Percentiles rank a stretch among this genome's conserved stretches.
Conservation (phyloP, 1,284 basidiomycete species). For the Cryptococcus sp. region DNA sequence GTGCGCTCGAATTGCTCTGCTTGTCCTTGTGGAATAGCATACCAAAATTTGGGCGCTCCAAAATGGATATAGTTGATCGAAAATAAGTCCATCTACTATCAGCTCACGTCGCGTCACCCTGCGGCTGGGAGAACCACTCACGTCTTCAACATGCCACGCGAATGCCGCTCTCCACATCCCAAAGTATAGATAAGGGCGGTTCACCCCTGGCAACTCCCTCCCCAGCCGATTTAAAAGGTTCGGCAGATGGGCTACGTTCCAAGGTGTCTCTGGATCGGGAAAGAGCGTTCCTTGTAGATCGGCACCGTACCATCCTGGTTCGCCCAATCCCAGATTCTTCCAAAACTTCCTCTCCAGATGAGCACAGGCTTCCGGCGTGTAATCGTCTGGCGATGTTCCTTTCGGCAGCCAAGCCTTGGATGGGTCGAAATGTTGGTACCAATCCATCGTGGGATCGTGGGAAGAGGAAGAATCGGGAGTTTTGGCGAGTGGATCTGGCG, state of each 20-base stretch:
- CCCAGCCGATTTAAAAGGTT: conserved; percentile 77
- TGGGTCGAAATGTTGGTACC: conserved; percentile 66
- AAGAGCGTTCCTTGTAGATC: conserved; percentile 90
- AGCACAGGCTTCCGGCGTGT: conserved; percentile 76
- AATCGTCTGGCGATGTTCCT: conserved; percentile 64
- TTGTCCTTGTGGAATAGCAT: conserved; percentile 83
- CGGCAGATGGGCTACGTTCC: conserved; percentile 90
- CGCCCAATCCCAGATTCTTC: conserved; percentile 69
- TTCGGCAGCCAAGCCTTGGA: conserved; percentile 69
- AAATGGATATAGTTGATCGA: conserved; percentile 99
- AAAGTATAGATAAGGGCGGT: conserved; percentile 96
- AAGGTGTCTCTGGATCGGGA: conserved; percentile 68
- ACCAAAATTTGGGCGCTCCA: conserved; percentile 94
- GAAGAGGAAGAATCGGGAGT: conserved; percentile 20
- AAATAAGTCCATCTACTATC: conserved; percentile 78
- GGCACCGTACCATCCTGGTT: conserved; percentile 91
- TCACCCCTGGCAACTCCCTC: conserved; percentile 76
- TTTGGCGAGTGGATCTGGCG: conserved; percentile 26
- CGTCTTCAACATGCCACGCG: conserved; percentile 94
- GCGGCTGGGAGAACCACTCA: conserved; percentile 23
- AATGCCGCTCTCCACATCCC: conserved; percentile 99
- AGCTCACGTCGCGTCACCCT: background rate
- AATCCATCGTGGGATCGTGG: conserved; percentile 37
- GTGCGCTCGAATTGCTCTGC: conserved; percentile 70
- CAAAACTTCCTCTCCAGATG: conserved; percentile 87